Conservation (phyloP, 192 early-diverging fungal species). For the Endogone sp. region DNA sequence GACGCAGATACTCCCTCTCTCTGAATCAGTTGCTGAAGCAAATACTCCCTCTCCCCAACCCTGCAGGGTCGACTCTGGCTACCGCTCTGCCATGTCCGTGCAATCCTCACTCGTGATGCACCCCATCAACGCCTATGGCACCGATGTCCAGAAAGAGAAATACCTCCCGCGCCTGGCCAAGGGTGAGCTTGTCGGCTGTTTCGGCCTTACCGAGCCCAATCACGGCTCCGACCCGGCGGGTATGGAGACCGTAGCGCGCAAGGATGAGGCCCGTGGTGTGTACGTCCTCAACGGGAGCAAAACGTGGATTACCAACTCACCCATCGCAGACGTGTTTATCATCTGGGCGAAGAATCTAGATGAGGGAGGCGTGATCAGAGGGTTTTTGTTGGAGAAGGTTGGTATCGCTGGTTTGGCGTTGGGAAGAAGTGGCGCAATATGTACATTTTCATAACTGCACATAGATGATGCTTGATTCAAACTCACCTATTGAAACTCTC, state of each 20-base stretch:
- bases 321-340: conserved; percentile 94
- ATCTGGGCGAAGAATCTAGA: conserved; percentile 91
- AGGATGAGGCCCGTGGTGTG: conserved; percentile 61
- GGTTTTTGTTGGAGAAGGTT: conserved; percentile 92
- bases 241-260: conserved; percentile 89
- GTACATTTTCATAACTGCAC: background rate
- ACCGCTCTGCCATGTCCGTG: conserved; percentile 96
- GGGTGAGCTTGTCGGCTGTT: conserved; percentile 85
- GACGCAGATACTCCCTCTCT: too few relatives aligned
- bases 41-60: background rate
- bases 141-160: conserved; percentile 83
- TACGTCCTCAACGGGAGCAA: conserved; percentile 89
- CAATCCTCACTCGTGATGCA: conserved; percentile 99
- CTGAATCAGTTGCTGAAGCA: too few relatives aligned
- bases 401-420: background rate
- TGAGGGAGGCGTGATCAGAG: conserved; percentile 78
- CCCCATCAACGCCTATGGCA: conserved; percentile 95
- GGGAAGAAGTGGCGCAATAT: conserved; percentile 3
- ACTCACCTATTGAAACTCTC: conserved; percentile 5
- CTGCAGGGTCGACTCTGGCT: conserved; percentile 86
- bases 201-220: conserved; percentile 98
- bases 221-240: conserved; percentile 91
- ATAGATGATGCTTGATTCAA: conserved; percentile 1
- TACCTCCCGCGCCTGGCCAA: conserved; percentile 85
- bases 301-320: conserved; percentile 99